Evolutionary conservation across 768 basidiomycete genomes (phyloP).

Genomic region (Termitomyces sp.): DNA sequence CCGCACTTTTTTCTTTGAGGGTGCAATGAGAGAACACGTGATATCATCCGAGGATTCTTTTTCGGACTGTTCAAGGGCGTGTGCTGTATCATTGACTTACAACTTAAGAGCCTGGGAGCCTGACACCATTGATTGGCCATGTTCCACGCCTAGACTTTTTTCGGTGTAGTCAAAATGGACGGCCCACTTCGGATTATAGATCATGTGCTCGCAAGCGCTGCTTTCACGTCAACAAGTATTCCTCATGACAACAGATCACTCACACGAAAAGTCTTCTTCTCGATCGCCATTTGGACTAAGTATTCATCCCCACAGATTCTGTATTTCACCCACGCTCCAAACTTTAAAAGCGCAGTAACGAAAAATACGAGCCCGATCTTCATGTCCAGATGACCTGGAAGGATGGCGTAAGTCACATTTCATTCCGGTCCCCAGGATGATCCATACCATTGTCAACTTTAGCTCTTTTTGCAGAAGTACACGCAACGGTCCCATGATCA

Average conservation of each 20-base stretch:
- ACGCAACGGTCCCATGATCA: background rate
- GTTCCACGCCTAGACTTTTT: background rate
- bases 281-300: too few relatives aligned
- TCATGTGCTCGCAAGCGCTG: background rate
- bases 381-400: background rate
- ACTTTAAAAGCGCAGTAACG: background rate
- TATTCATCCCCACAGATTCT: background rate
- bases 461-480: background rate
- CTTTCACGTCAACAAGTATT: background rate
- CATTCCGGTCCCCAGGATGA: too few relatives aligned
- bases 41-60: too few relatives aligned
- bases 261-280: background rate
- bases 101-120: background rate
- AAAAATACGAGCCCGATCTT: background rate
- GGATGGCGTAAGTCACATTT: too few relatives aligned
- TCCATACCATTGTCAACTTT: background rate
- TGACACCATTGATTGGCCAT: background rate
- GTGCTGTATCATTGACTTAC: too few relatives aligned
- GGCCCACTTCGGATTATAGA: background rate
- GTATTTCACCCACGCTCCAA: background rate
- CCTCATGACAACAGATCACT: background rate
- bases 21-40: too few relatives aligned
- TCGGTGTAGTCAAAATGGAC: background rate
- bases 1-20: too few relatives aligned
- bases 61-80: too few relatives aligned